phyloP scores from a whole-genome alignment of 176 grass and related monocot genomes.

The Bolboschoenus planiculmis region DNA sequence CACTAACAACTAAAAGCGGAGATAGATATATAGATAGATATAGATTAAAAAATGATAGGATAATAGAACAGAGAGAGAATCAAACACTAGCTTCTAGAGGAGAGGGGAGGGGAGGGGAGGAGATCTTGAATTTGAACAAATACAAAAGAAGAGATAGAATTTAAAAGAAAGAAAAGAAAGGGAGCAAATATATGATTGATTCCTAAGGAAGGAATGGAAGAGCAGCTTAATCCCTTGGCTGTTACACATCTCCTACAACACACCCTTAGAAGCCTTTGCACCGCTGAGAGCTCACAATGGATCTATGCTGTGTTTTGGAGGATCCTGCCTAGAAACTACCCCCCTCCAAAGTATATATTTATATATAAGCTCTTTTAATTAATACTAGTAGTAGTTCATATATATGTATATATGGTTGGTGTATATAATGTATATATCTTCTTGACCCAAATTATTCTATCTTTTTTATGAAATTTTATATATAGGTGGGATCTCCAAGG shows the following conservation, averaged over 20 bases:
- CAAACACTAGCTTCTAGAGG: too few species aligned
- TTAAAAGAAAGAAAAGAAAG: background rate
- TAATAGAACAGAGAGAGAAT: constrained; percentile 23
- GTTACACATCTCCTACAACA: constrained; percentile 87
- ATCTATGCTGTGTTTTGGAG: constrained; percentile 93
- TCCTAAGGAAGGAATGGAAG: constrained; percentile 60
- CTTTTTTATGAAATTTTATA: background rate
- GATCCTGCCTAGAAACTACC: constrained; percentile 82
- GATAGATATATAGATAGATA: background rate
- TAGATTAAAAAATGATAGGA: background rate
- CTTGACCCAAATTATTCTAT: background rate
- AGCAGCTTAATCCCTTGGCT: constrained; percentile 74
- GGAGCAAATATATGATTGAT: too few species aligned
- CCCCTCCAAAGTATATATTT: constrained; percentile 69
- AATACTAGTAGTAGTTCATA: too few species aligned
- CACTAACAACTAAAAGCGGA: constrained; percentile 11
- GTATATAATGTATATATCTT: background rate
- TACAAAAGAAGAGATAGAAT: too few species aligned
- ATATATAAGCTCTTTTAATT: too few species aligned
- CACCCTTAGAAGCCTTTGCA: constrained; percentile 87
- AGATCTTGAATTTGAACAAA: too few species aligned
- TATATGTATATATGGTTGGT: background rate
- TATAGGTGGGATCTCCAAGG: constrained; percentile 93
- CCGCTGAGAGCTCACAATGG: constrained; percentile 57
- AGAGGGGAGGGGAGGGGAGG: too few species aligned